Base-by-base conservation (phyloP, 139 green algal genomes). In the Asterochloris erici region DNA sequence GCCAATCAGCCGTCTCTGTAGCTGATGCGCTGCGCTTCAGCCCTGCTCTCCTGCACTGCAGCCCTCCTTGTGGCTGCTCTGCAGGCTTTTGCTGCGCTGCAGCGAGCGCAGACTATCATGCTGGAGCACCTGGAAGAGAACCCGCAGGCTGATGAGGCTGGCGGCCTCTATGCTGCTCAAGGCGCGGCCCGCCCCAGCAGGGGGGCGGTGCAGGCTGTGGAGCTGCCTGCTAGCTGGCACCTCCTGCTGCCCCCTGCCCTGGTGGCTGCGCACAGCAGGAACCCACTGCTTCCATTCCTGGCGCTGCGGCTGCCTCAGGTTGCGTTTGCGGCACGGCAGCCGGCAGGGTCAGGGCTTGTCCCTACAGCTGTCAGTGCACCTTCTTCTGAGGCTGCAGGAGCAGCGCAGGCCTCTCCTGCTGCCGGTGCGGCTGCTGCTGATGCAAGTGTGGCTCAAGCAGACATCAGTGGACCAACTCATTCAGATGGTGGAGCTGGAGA, bases 21-120 rank as follows among this genome's bases (percentile, higher is more conserved):
- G 38, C 38, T 54, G 38, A 54, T 54, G 38, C 6, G 38, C 38
- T 54, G 38, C 38, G 6, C 38, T 12, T 77, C 24, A 24, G 17
- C 71, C 29, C 71, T 77, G 71, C 23, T 19, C 29, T 77, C 1
- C 14, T 54, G 71, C 23, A 28, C 23, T 26, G 19, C 21, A 26
- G 10, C 21, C 62, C 71, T 54, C 74, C 28, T 9, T 38, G 24
- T 96, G 74, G 79, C 84, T n/a, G 78, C 78, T 0, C 66, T 93
- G 68, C 81, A 84, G 68, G 90, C 91, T 12, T 84, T 88, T 69
- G 86, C 83, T 12, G 75, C 87, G 16, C 77, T 91, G 47, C 68
- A 74, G 12, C 73, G 74, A 12, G 85, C 83, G 19, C 71, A 83
- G n/a, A 70, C 27, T 26, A 69, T 81, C 14, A 62, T 84, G 24